Base-by-base conservation (phyloP, 208 protist genomes). In the Trypanosoma platydactyli region DNA sequence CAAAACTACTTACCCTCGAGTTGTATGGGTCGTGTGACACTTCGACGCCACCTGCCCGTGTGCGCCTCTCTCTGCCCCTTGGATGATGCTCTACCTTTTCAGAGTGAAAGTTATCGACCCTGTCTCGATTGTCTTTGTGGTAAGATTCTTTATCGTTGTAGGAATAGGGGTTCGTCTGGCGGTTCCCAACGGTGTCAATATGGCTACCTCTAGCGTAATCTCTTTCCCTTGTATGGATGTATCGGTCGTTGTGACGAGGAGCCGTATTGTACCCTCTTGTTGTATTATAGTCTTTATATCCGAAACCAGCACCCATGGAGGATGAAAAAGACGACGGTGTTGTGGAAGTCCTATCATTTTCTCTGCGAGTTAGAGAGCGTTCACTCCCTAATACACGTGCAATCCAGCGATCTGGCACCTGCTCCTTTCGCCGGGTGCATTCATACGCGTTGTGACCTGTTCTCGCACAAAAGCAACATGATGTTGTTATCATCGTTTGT, bases 401-500 rank as follows among this genome's bases (percentile, higher is more conserved):
- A 57, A 81, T 74, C 56, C 82, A 91, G 46, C 68, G 61, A 64
- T 94, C 88, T 1, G 80, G 72, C 24, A 77, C 64, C 1, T 56
- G 54, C 25, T 73, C 59, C 35, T 78, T 76, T 18, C 83, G 81
- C 27, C 76, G 57, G 18, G 29, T 44, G 68, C 88, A 94, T 52
- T 89, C 79, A 57, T 81, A 91, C 3, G 78, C 80, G 15, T 69
- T 87, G 70, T 94, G 88, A 1, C 88, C 88, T 2, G 49, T 64
- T 41, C 71, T 77, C 7, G 75, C 84, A 64, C 88, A 94, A 62
- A 74, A 88, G 55, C 78, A 81, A 68, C 88, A 94, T 2, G 68
- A 76, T n/a, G 66, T 13, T 27, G 42, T 52, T 41, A 20, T 41
- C 24, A 25, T 18, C 50, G 22, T 44, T 42, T 35, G 15, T 22